Percentiles rank a stretch among this genome's conserved stretches.
phyloP scores from a whole-genome alignment of 208 protist species.

The Crithidia mellificae region DNA sequence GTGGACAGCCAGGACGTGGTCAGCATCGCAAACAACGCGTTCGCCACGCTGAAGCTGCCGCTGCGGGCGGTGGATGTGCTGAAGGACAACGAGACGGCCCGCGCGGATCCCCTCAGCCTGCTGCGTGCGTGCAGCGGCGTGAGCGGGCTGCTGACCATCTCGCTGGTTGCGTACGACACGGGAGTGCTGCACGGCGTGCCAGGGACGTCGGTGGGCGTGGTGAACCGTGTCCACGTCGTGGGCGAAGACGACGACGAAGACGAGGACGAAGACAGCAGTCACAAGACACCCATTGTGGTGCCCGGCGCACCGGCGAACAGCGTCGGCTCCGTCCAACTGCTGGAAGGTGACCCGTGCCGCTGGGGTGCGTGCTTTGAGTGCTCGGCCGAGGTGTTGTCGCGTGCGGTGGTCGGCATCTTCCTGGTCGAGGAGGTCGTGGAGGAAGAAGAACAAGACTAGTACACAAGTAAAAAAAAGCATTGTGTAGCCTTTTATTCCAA shows the following conservation, averaged over 20 bases:
- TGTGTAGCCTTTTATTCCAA: too few species aligned
- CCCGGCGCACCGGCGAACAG: constrained; percentile 13
- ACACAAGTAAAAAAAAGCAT: too few species aligned
- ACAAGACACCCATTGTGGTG: constrained; percentile 5
- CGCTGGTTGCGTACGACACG: constrained; percentile 79
- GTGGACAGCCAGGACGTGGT: constrained; percentile 46
- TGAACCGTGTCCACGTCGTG: constrained; percentile 62
- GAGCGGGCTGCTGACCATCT: constrained; percentile 67
- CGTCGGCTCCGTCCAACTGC: constrained; percentile 66
- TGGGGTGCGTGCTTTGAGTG: constrained; percentile 68
- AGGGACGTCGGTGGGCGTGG: constrained; percentile 67
- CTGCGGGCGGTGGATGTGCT: constrained; percentile 58
- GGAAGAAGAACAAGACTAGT: constrained; percentile 16
- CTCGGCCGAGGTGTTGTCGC: constrained; percentile 49
- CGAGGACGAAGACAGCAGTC: constrained; percentile 5
- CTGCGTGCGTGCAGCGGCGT: constrained; percentile 60
- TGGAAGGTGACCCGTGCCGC: constrained; percentile 80
- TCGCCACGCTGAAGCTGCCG: constrained; percentile 62
- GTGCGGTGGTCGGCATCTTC: constrained; percentile 52
- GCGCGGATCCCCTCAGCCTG: constrained; percentile 33
- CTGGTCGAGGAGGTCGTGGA: constrained; percentile 50
- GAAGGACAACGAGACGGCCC: constrained; percentile 16
- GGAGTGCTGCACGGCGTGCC: constrained; percentile 72
- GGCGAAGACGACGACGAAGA: constrained; percentile 31
- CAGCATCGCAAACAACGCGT: constrained; percentile 63